Evolutionary conservation across 176 grass and related monocot species (phyloP).

Genomic region (Urochloa ruziziensis): DNA sequence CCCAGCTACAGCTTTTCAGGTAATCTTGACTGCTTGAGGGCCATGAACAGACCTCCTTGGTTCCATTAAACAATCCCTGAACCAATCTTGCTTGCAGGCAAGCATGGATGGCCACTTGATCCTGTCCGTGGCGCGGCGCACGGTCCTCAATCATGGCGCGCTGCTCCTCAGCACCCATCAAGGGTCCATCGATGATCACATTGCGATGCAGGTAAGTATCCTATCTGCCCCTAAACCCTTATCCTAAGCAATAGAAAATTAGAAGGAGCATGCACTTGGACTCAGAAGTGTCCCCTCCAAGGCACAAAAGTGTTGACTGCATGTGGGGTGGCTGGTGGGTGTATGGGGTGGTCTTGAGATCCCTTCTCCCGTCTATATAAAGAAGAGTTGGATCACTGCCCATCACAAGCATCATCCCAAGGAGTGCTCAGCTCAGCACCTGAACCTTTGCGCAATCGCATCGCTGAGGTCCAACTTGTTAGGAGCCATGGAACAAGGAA

Average conservation of each 20-base stretch:
- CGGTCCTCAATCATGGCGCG: conserved; percentile 41
- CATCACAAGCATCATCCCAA: conserved; percentile 23
- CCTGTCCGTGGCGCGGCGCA: conserved; percentile 36
- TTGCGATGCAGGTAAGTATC: conserved; percentile 15
- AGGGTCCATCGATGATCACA: conserved; percentile 40
- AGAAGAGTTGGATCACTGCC: conserved; percentile 2
- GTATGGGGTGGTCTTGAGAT: conserved; percentile 25
- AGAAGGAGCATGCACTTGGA: conserved; percentile 38
- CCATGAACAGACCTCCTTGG: conserved; percentile 38
- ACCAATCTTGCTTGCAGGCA: conserved; percentile 46
- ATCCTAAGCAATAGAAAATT: conserved; percentile 34
- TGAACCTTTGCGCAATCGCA: background rate
- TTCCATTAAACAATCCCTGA: conserved; percentile 37
- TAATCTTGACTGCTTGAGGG: conserved; percentile 46
- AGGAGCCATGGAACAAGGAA: conserved; percentile 38
- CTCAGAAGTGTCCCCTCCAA: conserved; percentile 51
- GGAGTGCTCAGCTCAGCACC: background rate
- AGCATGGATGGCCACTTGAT: conserved; percentile 53
- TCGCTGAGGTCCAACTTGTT: background rate
- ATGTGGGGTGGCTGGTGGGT: conserved; percentile 29
- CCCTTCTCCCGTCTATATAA: conserved; percentile 34
- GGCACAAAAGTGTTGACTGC: conserved; percentile 44
- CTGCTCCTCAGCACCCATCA: conserved; percentile 42
- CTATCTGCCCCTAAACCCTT: conserved; percentile 15
- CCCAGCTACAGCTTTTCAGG: conserved; percentile 21